These are phyloP conservation scores for Bremia lactucae DNA, from an alignment of 352 stramenopile genomes.

Conservation along the genomic window DNA sequence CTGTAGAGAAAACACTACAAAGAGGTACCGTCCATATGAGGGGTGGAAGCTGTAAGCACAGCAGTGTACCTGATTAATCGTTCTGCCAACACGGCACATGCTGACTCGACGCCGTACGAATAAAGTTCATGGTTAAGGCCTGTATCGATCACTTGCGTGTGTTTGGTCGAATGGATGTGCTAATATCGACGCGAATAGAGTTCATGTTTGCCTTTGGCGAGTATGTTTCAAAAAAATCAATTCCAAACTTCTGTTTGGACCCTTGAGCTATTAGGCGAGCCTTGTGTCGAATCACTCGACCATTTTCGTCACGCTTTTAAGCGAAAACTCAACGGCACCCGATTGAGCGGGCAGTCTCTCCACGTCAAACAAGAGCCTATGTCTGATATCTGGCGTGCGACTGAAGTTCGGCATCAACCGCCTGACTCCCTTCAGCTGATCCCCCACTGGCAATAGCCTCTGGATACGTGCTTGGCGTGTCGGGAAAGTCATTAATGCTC, in stretches of 20 bases:
- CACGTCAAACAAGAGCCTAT: background rate
- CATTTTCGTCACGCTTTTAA: background rate
- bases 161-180: slow-evolving; percentile 3
- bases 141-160: background rate
- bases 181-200: slow-evolving; percentile 3
- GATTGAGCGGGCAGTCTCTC: no score
- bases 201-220: slow-evolving; percentile 1
- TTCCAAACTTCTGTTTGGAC: background rate
- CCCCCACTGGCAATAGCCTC: no score
- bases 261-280: background rate
- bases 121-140: background rate
- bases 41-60: slow-evolving; percentile 19
- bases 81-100: no score
- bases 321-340: background rate
- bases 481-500: no score
- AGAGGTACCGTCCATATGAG: slow-evolving; percentile 11
- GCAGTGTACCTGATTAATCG: no score
- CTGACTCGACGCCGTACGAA: no score
- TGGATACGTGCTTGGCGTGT: no score
- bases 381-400: background rate
- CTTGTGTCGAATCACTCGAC: background rate
- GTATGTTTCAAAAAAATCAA: background rate
- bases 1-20: slow-evolving; percentile 18
- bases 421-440: no score
- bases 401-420: background rate